Base-by-base conservation (phyloP, 495 filamentous ascomycete genomes). In the Aspergillus affinis region DNA sequence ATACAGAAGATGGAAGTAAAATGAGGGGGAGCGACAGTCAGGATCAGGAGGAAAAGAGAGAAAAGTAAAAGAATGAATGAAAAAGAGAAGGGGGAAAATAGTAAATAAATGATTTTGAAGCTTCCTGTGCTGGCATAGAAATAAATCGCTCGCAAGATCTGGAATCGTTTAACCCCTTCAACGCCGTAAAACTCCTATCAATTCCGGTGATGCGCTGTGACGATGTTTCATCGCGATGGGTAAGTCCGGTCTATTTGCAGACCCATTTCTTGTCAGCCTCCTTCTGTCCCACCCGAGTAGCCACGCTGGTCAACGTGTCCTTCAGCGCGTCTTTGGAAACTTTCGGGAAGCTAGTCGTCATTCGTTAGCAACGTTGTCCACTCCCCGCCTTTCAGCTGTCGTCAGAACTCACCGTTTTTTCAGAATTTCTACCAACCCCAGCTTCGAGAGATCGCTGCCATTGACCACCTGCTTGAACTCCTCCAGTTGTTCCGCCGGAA, bases 401-500 rank as follows among this genome's bases (percentile, higher is more conserved):
- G 26, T 26, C 10, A 9, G 27, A 53, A 69, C 76, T 54, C 68
- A 83, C 76, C 81, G 80, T 74, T 87, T 86, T 74, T 90, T 89
- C 60, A 97, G 67, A 19, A 87, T 75, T 70, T 95, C 92, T 17
- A 92, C 75, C 59, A 96, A 68, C 0, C 89, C 91, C 0, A 83
- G 71, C 73, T 96, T 97, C 2, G 82, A 89, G 54, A 91, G 76
- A 59, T 88, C 82, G 71, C 87, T 89, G 2, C 88, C 88, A 53
- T 86, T 70, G 15, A 95, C 80, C 0, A 80, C 85, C 51, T 77
- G 70, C 69, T 88, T 91, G 73, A 97, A 96, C n/a, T 86, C 87
- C 1, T 75, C 76, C 36, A 94, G 69, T 44, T 88, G 76, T 17
- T 91, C 87, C 2, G 74, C 69, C 4, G 86, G 82, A n/a, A 78